Base-by-base conservation (phyloP, 805 yeast species). In the Kazachstania taianensis region DNA sequence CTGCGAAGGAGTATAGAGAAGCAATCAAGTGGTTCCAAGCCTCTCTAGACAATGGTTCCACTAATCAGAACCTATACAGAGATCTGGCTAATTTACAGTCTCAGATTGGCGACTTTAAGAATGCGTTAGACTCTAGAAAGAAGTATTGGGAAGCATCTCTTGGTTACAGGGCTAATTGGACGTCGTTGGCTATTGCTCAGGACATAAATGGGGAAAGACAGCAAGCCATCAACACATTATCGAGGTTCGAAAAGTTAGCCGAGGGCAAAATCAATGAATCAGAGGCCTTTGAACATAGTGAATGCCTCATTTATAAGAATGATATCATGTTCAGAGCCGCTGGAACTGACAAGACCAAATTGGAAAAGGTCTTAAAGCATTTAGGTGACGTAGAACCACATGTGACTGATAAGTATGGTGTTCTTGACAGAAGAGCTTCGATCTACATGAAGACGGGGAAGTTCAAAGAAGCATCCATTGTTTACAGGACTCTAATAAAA, bases 91-190 rank as follows among this genome's bases (percentile, higher is more conserved):
- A 78, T 30, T 68, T 84, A 60, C 89, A 87, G 52, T 64, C 81
- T 20, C 97, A 92, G 50, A 66, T 69, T 43, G 75, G 96, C 41
- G 87, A 84, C 51, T 84, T 65, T 53, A 72, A 72, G 46, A 68
- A 68, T 17, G 67, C 81, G 42, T 67, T 73, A 4, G 71, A 62
- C 8, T 71, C 89, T 2, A 72, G 96, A 48, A 75, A 73, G 41
- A 66, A 68, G 26, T 77, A 75, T 49, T 68, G 92, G 57, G 82
- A 80, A 48, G 69, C 72, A 18, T 78, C 72, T 47, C 76, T 92
- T 8, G 94, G 94, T 0, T 82, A 75, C 54, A 72, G 96, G 44
- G 86, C 89, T 42, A 82, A 84, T 53, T 87, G 96, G 95, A 81
- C 94, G 1, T 78, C 80, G 0, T 67, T 81, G 35, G 95, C 94